Evolutionary conservation across 78 protist species (phyloP).

Genomic region (Dictyostelium intermedium): DNA sequence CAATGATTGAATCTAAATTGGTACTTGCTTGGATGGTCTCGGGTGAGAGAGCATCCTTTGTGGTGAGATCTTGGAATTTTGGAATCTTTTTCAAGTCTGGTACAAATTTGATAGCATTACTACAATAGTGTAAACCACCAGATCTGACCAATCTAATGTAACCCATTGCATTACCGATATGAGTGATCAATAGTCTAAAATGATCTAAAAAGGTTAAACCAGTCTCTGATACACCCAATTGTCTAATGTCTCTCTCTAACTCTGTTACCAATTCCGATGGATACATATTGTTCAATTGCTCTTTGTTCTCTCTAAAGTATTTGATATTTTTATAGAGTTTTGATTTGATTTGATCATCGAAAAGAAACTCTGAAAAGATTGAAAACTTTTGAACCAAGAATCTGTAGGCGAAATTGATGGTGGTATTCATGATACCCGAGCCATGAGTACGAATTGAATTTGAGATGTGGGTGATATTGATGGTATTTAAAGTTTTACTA

Average conservation of each 20-base stretch:
- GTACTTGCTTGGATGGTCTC: constrained; percentile 60
- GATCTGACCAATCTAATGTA: constrained; percentile 95
- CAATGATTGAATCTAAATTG: constrained; percentile 83
- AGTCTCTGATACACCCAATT: constrained; percentile 83
- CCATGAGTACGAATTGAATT: constrained; percentile 98
- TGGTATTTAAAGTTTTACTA: constrained; percentile 90
- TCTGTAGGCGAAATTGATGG: constrained; percentile 96
- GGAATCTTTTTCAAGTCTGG: constrained; percentile 90
- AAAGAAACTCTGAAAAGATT: constrained; percentile 94
- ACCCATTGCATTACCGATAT: constrained; percentile 98
- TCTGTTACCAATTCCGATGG: constrained; percentile 92
- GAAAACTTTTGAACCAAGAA: constrained; percentile 84
- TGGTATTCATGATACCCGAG: constrained; percentile 97
- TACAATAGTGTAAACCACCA: constrained; percentile 89
- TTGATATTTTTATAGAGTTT: constrained; percentile 83
- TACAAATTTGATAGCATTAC: constrained; percentile 86
- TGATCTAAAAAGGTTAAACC: constrained; percentile 90
- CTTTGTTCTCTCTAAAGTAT: constrained; percentile 73
- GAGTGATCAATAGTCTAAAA: constrained; percentile 94
- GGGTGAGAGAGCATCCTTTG: constrained; percentile 41
- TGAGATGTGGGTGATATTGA: constrained; percentile 95
- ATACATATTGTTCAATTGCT: constrained; percentile 71
- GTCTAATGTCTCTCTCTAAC: constrained; percentile 88
- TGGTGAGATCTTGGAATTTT: constrained; percentile 83
- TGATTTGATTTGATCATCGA: constrained; percentile 96